These are phyloP conservation scores for Pseudogymnoascus sp. DNA, from an alignment of 2,329 filamentous ascomycete genomes.

Conservation along the genomic window DNA sequence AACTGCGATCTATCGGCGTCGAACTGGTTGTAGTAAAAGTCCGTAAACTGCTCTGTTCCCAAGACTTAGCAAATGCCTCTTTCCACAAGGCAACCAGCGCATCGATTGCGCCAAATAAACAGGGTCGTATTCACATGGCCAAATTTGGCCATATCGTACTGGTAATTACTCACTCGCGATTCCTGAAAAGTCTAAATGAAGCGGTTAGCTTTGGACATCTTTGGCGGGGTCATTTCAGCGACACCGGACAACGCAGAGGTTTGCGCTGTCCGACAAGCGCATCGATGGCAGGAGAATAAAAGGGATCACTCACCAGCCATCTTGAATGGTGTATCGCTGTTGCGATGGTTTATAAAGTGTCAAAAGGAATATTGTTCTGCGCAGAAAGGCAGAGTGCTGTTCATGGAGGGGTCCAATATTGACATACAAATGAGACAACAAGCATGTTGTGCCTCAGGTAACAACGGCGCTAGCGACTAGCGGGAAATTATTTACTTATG, in stretches of 20 bases:
- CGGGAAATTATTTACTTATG: slow-evolving; percentile 8
- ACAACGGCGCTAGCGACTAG: background rate
- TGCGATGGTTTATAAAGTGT: background rate
- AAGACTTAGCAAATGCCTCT: background rate
- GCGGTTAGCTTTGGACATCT: slow-evolving; percentile 16
- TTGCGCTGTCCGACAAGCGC: background rate
- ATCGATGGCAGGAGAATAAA: background rate
- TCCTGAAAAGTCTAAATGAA: slow-evolving; percentile 29
- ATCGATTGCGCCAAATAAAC: background rate
- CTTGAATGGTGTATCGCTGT: slow-evolving; percentile 15
- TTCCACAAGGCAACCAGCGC: background rate
- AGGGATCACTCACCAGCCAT: slow-evolving; percentile 24
- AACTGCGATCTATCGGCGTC: slow-evolving; percentile 62
- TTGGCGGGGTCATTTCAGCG: slow-evolving; percentile 5
- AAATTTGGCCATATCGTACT: background rate
- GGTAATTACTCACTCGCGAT: slow-evolving; percentile 34
- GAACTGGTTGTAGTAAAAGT: slow-evolving; percentile 87
- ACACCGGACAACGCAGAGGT: background rate
- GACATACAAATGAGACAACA: slow-evolving; percentile 8
- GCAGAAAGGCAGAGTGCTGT: background rate
- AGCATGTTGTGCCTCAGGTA: slow-evolving; percentile 5
- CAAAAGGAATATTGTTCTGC: background rate
- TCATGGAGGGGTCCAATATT: slow-evolving; percentile 7
- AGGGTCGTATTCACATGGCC: background rate
- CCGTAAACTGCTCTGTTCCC: slow-evolving; percentile 69